A percentile compares a stretch with the other conserved stretches of the same genome.
Conservation (phyloP, 2,329 filamentous ascomycete genomes). For the Cladosporium sphaerospermum region DNA sequence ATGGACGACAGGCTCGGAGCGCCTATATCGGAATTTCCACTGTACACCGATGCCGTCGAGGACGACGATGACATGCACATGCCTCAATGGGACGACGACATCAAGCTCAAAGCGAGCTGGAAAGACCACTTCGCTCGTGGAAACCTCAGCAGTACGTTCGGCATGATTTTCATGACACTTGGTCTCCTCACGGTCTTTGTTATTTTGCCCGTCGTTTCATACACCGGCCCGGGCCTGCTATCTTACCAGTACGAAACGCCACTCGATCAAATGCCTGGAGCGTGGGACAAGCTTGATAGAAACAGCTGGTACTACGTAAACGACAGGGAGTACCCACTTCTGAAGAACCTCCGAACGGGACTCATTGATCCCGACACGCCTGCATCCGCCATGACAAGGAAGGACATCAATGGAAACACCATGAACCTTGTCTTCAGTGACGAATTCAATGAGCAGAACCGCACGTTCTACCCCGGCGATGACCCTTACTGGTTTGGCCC, state of each 20-base stretch:
- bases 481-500: slow-evolving; percentile 63
- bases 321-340: slow-evolving; percentile 26
- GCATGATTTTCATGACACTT: slow-evolving; percentile 39
- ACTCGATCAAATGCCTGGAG: slow-evolving; percentile 32
- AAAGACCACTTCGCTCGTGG: slow-evolving; percentile 42
- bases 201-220: slow-evolving; percentile 45
- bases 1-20: slow-evolving; percentile 44
- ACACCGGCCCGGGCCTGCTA: slow-evolving; percentile 35
- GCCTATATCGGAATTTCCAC: slow-evolving; percentile 38
- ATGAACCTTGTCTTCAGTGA: slow-evolving; percentile 63
- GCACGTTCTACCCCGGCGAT: slow-evolving; percentile 65
- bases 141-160: slow-evolving; percentile 38
- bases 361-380: slow-evolving; percentile 66
- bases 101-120: slow-evolving; percentile 36
- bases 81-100: slow-evolving; percentile 46
- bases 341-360: slow-evolving; percentile 55
- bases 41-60: slow-evolving; percentile 47
- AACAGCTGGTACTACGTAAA: slow-evolving; percentile 11
- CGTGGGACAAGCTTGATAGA: slow-evolving; percentile 4
- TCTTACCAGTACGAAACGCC: slow-evolving; percentile 36
- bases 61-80: slow-evolving; percentile 51
- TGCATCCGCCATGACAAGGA: slow-evolving; percentile 50
- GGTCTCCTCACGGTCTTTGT: slow-evolving; percentile 48
- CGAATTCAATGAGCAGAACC: slow-evolving; percentile 61
- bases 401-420: slow-evolving; percentile 51